Conservation (phyloP, 768 basidiomycete genomes). For the Termitomyces sp. region DNA sequence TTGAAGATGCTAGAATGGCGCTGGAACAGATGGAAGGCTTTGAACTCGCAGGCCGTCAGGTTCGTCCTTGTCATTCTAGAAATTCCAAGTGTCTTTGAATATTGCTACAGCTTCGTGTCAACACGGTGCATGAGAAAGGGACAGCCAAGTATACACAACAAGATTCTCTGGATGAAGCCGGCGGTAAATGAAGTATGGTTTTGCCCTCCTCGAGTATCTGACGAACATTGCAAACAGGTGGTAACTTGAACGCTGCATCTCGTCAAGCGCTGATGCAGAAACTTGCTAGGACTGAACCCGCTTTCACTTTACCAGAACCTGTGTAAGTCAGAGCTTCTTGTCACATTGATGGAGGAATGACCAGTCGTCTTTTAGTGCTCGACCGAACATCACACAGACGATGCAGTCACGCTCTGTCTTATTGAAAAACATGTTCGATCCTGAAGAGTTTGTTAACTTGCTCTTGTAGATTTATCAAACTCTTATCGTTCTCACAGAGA, state of each 20-base stretch:
- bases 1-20: slow-evolving; percentile 95
- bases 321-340: slow-evolving; percentile 40
- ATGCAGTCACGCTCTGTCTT: slow-evolving; percentile 90
- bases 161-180: slow-evolving; percentile 84
- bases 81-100: not conserved
- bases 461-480: not conserved
- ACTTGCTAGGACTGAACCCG: slow-evolving; percentile 89
- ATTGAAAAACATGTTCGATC: slow-evolving; percentile 93
- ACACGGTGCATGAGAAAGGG: slow-evolving; percentile 91
- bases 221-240: slow-evolving; percentile 44
- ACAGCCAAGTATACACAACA: slow-evolving; percentile 67
- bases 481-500: slow-evolving; percentile 47
- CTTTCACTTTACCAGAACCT: slow-evolving; percentile 50
- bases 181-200: slow-evolving; percentile 45
- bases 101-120: slow-evolving; percentile 65
- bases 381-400: slow-evolving; percentile 74
- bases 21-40: slow-evolving; percentile 99
- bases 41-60: slow-evolving; percentile 91
- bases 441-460: slow-evolving; percentile 75
- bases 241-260: slow-evolving; percentile 96
- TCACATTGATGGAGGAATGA: slow-evolving; percentile 10
- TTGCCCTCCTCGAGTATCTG: not conserved
- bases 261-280: slow-evolving; percentile 99
- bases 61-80: slow-evolving; percentile 27
- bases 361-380: slow-evolving; percentile 37